A percentile compares a stretch with the other conserved stretches of the same genome.
phyloP scores from a whole-genome alignment of 768 basidiomycete species.

The Suillus paluster region DNA sequence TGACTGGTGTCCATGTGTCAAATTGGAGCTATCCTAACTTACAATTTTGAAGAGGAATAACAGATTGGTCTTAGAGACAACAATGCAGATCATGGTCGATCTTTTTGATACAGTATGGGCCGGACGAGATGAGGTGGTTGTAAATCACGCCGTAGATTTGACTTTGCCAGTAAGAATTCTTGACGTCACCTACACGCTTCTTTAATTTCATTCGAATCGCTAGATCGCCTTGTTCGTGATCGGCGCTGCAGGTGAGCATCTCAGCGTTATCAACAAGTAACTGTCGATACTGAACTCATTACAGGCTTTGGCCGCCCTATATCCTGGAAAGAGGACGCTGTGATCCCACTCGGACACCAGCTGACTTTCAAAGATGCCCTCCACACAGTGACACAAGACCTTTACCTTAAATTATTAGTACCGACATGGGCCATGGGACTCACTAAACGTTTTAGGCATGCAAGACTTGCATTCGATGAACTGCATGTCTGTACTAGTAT shows the following conservation, averaged over 20 bases:
- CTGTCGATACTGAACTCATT: background rate
- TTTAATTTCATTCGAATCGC: constrained; percentile 7
- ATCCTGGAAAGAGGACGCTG: constrained; percentile 51
- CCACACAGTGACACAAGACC: constrained; percentile 43
- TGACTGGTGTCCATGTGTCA: background rate
- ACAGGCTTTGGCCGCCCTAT: constrained; percentile 56
- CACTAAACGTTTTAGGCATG: constrained; percentile 36
- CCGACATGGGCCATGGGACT: constrained; percentile 45
- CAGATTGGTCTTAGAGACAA: constrained; percentile 52
- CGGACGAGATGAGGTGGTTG: constrained; percentile 39
- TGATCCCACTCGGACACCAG: constrained; percentile 45
- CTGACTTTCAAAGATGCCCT: constrained; percentile 55
- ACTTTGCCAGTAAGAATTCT: constrained; percentile 51
- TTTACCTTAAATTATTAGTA: constrained; percentile 42
- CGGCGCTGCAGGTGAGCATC: constrained; percentile 49
- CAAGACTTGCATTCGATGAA: constrained; percentile 47
- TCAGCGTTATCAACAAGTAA: background rate
- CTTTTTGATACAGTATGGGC: constrained; percentile 56
- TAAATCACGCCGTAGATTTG: constrained; percentile 54
- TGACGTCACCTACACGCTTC: constrained; percentile 18
- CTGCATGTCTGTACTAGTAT: constrained; percentile 36
- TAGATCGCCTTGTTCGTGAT: constrained; percentile 63
- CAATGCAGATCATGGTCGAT: constrained; percentile 45
- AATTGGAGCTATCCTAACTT: background rate
- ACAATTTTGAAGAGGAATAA: constrained; percentile 21